phyloP scores from a whole-genome alignment of 441 rosid genomes.

The Adansonia rubrostipa region DNA sequence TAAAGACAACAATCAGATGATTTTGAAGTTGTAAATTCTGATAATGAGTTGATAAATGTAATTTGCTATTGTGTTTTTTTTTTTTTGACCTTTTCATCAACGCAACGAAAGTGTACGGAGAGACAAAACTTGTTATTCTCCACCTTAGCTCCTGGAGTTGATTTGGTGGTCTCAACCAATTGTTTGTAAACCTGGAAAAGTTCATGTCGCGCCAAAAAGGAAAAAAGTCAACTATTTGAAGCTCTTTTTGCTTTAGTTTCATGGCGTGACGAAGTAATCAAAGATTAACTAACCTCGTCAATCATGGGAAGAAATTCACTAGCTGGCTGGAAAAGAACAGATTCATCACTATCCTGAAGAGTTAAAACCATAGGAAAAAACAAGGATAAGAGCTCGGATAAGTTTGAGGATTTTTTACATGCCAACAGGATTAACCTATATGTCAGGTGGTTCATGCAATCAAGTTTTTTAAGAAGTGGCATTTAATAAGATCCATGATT shows the following conservation, averaged over 20 bases:
- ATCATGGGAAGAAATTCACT: conserved; percentile 33
- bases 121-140: conserved; percentile 61
- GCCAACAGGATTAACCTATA: no score
- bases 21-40: not conserved
- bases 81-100: conserved; percentile 45
- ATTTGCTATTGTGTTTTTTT: not conserved
- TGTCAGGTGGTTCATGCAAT: not conserved
- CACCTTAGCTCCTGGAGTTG: conserved; percentile 48
- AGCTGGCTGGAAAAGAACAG: conserved; percentile 25
- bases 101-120: conserved; percentile 60
- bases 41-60: not conserved
- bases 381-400: not conserved
- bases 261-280: not conserved
- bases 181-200: conserved; percentile 38
- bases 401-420: not conserved
- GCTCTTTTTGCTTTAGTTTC: not conserved
- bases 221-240: not conserved
- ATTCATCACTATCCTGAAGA: conserved; percentile 19
- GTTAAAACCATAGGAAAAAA: not conserved
- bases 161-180: conserved; percentile 49
- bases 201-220: not conserved
- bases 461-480: no score
- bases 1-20: conserved; percentile 4
- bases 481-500: no score
- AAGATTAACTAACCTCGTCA: conserved; percentile 17